Base-by-base conservation (phyloP, 2,329 filamentous ascomycete genomes). In the Monilinia fructigena region DNA sequence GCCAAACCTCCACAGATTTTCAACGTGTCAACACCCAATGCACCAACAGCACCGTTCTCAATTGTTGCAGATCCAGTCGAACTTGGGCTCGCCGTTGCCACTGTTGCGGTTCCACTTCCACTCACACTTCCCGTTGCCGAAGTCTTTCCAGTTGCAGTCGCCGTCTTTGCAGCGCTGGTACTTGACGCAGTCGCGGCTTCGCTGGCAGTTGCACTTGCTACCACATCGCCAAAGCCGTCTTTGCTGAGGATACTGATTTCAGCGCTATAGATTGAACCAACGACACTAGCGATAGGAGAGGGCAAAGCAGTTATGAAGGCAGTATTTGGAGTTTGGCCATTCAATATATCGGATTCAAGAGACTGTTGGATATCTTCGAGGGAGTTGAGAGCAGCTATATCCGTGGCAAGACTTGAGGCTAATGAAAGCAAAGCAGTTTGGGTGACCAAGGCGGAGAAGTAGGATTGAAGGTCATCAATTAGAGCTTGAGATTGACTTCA, bases 261-360 rank as follows among this genome's bases (percentile, higher is more conserved):
- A 12, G 52, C 69, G 0, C n/a, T n/a, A 14, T 60, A 69, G 26
- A 68, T 12, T 14, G 60, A 68, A 5, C n/a, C 26, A 18, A 69
- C 54, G 23, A 69, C 35, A 31, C n/a, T 61, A 4, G 59, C 31
- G 38, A 63, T n/a, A 7, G 66, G 48, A 53, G 66, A 58, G 1
- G 69, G 69, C 40, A 70, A 26, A 8, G 52, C 60, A 38, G 63
- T 54, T 7, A 66, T n/a, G 26, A 63, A 54, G 35, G 64, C n/a
- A 5, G 53, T 38, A 8, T 63, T 56, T 12, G 60, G 47, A 10
- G 56, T 56, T 20, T 55, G 11, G 38, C 59, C 65, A 18, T 60
- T 35, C 35, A 28, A 10, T 1, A 67, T n/a, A 42, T 55, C 48
- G 40, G 42, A 35, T 52, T 23, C 38, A 23, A 68, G 20, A 54